Evolutionary conservation across 2,329 filamentous ascomycete species (phyloP).

Genomic region (Diaporthe sp.): DNA sequence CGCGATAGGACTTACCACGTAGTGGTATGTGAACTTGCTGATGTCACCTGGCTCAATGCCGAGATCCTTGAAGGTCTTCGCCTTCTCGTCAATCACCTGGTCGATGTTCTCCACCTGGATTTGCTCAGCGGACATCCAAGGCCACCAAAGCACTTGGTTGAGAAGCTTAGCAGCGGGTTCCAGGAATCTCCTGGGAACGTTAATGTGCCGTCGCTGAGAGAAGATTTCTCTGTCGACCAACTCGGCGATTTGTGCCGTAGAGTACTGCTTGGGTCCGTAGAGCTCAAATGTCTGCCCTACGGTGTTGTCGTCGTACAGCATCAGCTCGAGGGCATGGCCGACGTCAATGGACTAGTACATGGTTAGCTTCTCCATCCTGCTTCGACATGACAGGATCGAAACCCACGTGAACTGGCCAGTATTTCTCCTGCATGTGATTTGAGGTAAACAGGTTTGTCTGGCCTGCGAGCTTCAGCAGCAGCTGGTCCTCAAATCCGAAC

Average conservation of each 20-base stretch:
- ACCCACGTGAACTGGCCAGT: slow-evolving; percentile 89
- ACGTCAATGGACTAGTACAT: slow-evolving; percentile 83
- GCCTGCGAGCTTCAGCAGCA: slow-evolving; percentile 87
- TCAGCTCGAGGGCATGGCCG: slow-evolving; percentile 87
- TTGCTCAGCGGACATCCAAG: slow-evolving; percentile 83
- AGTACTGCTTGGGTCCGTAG: slow-evolving; percentile 94
- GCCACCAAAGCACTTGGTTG: slow-evolving; percentile 93
- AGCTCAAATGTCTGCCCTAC: slow-evolving; percentile 94
- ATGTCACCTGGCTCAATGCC: slow-evolving; percentile 91
- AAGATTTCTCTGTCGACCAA: slow-evolving; percentile 93
- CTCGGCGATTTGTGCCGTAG: slow-evolving; percentile 85
- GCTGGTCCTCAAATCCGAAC: slow-evolving; percentile 94
- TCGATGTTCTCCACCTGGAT: slow-evolving; percentile 94
- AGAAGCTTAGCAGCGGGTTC: slow-evolving; percentile 81
- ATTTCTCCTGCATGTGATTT: slow-evolving; percentile 93
- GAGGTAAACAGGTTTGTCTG: slow-evolving; percentile 86
- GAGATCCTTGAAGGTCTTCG: slow-evolving; percentile 96
- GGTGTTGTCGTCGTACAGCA: slow-evolving; percentile 92
- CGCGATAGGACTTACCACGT: slow-evolving; percentile 75
- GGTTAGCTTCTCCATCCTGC: slow-evolving; percentile 5
- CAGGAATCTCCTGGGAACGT: slow-evolving; percentile 84
- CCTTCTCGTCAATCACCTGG: slow-evolving; percentile 88
- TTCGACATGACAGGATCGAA: not conserved
- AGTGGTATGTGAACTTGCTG: slow-evolving; percentile 90
- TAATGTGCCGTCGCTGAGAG: slow-evolving; percentile 91